These are phyloP conservation scores for Colletotrichum sp. DNA, from an alignment of 2,329 filamentous ascomycete genomes.

Conservation along the genomic window DNA sequence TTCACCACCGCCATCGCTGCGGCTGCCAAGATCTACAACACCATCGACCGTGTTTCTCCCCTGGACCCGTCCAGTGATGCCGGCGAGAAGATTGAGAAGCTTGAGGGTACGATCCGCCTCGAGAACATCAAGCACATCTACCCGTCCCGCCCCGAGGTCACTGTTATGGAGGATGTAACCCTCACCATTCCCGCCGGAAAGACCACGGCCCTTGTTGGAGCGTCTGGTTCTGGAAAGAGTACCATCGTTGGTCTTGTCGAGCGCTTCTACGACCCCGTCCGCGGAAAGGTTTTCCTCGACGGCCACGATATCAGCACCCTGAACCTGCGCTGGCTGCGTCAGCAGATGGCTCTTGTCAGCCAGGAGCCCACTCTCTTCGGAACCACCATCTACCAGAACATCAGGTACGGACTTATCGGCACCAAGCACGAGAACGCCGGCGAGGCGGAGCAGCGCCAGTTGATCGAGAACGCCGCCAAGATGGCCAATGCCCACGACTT, in stretches of 20 bases:
- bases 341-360: conserved; percentile 90
- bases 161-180: conserved; percentile 84
- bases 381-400: conserved; percentile 88
- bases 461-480: conserved; percentile 81
- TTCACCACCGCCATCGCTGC: conserved; percentile 86
- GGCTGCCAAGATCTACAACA: conserved; percentile 89
- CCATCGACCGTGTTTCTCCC: conserved; percentile 87
- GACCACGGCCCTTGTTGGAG: conserved; percentile 90
- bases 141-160: conserved; percentile 88
- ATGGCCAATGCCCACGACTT: conserved; percentile 97
- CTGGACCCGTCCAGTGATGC: conserved; percentile 76
- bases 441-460: conserved; percentile 70
- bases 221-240: conserved; percentile 92
- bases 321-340: conserved; percentile 89
- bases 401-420: conserved; percentile 88
- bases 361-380: conserved; percentile 93
- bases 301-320: conserved; percentile 80
- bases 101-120: conserved; percentile 82
- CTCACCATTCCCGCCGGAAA: conserved; percentile 86
- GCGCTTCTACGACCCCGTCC: conserved; percentile 90
- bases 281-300: conserved; percentile 80
- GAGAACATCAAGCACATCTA: conserved; percentile 91
- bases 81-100: conserved; percentile 74
- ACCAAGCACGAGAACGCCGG: conserved; percentile 74
- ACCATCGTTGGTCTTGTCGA: conserved; percentile 94